Evolutionary conservation across 371 early-diverging fungal genomes (phyloP).

Genomic region (Globomyces sp.): DNA sequence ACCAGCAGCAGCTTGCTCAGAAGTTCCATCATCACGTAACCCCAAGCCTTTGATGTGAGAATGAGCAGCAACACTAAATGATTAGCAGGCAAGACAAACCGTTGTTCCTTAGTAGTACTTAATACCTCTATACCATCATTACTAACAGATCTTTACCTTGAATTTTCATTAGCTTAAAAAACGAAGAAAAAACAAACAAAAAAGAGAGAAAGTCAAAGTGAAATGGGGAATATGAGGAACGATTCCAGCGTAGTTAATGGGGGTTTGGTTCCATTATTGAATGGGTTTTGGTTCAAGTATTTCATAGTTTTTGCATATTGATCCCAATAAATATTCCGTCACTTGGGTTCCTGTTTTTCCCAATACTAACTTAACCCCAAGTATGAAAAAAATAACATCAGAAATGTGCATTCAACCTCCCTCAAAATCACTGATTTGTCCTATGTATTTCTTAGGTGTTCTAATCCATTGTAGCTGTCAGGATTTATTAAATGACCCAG

Average conservation of each 20-base stretch:
- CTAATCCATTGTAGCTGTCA: constrained; percentile 44
- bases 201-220: too few relatives aligned
- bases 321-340: neutral
- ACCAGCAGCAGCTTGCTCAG: constrained; percentile 83
- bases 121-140: constrained; percentile 79
- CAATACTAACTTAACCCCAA: neutral
- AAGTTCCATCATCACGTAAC: constrained; percentile 74
- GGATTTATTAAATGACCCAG: constrained; percentile 57
- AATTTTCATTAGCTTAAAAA: constrained; percentile 4
- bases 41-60: constrained; percentile 76
- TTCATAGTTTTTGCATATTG: neutral
- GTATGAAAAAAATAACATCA: neutral
- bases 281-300: too few relatives aligned
- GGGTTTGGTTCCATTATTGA: too few relatives aligned
- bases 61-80: constrained; percentile 75
- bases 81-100: constrained; percentile 38
- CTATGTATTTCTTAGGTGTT: constrained; percentile 38
- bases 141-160: neutral
- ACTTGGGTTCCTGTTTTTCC: neutral
- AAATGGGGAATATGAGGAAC: too few relatives aligned
- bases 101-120: constrained; percentile 78
- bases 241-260: too few relatives aligned
- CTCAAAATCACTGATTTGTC: constrained; percentile 51
- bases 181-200: constrained; percentile 11
- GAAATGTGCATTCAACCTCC: constrained; percentile 42